Evolutionary conservation across 2,329 filamentous ascomycete species (phyloP).

Genomic region (Paracorniculantispora psalliotae): DNA sequence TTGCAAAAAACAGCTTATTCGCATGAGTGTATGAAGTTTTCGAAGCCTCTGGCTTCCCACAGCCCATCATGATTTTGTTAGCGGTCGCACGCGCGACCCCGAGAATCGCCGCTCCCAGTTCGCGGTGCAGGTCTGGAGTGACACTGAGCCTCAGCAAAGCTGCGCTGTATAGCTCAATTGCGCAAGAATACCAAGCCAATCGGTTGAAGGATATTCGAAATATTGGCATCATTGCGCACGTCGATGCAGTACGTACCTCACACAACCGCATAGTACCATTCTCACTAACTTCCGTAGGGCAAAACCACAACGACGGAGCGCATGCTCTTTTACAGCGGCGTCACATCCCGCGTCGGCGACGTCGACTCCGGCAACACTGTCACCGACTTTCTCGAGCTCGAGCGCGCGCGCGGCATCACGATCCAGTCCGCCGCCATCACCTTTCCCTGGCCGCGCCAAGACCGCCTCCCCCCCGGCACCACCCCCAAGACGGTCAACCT

Average conservation of each 20-base stretch:
- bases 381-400: conserved; percentile 92
- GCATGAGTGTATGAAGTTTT: not conserved
- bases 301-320: conserved; percentile 99
- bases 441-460: conserved; percentile 77
- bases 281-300: conserved; percentile 43
- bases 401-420: conserved; percentile 88
- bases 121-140: not conserved
- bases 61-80: not conserved
- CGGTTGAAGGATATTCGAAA: conserved; percentile 64
- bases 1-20: not conserved
- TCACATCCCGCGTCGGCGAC: conserved; percentile 83
- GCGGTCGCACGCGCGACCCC: not conserved
- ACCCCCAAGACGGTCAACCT: conserved; percentile 71
- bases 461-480: conserved; percentile 34
- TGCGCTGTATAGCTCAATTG: conserved; percentile 14
- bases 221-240: conserved; percentile 97
- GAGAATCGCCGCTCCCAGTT: not conserved
- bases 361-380: conserved; percentile 96
- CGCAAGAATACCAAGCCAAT: conserved; percentile 11
- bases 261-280: not conserved
- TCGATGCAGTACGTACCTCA: conserved; percentile 67
- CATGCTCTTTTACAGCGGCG: conserved; percentile 95
- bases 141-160: not conserved
- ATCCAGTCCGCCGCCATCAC: conserved; percentile 97
- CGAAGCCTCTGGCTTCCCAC: conserved; percentile 11